Evolutionary conservation across 768 basidiomycete genomes (phyloP).

Genomic region (Agrocybe chaxingu): DNA sequence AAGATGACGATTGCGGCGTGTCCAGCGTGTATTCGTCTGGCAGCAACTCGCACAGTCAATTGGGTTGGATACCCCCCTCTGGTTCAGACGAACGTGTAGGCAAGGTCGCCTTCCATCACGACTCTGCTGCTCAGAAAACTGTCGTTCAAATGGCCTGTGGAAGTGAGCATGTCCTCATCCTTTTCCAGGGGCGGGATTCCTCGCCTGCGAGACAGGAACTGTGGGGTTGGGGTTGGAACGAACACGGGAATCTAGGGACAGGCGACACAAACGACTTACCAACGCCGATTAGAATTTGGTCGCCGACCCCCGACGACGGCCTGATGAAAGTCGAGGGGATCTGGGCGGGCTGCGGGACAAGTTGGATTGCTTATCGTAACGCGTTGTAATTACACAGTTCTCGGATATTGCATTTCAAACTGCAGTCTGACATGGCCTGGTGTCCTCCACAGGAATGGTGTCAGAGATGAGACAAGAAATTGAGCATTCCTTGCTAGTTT

Average conservation of each 20-base stretch:
- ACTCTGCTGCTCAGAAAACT: slow-evolving; percentile 17
- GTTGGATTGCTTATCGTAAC: slow-evolving; percentile 32
- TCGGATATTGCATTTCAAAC: too few relatives aligned
- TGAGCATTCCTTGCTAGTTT: too few relatives aligned
- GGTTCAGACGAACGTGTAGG: slow-evolving; percentile 2
- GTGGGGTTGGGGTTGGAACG: slow-evolving; percentile 98
- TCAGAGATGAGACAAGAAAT: too few relatives aligned
- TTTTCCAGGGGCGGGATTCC: slow-evolving; percentile 14
- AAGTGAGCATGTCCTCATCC: slow-evolving; percentile 77
- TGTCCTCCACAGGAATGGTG: too few relatives aligned
- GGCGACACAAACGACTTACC: slow-evolving; percentile 54
- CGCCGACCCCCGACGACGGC: slow-evolving; percentile 15
- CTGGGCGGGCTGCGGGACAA: slow-evolving; percentile 46
- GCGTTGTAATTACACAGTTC: too few relatives aligned
- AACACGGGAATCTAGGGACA: slow-evolving; percentile 89
- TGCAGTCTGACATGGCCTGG: too few relatives aligned
- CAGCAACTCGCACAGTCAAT: slow-evolving; percentile 65
- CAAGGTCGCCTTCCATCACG: slow-evolving; percentile 8
- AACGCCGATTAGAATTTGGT: slow-evolving; percentile 54
- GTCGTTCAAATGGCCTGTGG: slow-evolving; percentile 57
- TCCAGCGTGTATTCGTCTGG: slow-evolving; percentile 39
- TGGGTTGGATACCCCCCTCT: slow-evolving; percentile 37
- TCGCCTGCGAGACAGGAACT: slow-evolving; percentile 35
- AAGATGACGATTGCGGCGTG: slow-evolving; percentile 9
- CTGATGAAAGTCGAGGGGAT: slow-evolving; percentile 19